Percentiles rank a stretch among this genome's conserved stretches.
Evolutionary conservation across 495 filamentous ascomycete genomes (phyloP).

Genomic region (Hypoxylon subgilvum): DNA sequence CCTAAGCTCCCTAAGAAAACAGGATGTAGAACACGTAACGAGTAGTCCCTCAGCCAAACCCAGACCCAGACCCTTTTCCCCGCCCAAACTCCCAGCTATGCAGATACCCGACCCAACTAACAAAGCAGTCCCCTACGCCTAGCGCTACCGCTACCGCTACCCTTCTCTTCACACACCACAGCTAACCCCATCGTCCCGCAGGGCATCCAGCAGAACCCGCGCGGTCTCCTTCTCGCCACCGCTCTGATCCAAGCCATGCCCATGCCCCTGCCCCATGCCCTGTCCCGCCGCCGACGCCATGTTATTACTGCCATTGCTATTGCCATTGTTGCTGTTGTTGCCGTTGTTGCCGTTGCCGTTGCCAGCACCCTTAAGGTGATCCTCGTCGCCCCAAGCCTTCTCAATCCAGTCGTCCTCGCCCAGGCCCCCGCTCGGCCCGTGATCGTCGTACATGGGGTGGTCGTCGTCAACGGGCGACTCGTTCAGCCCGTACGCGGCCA

Average conservation of each 20-base stretch:
- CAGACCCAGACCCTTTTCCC: too few species aligned
- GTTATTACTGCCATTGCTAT: too few species aligned
- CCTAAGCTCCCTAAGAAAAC: too few species aligned
- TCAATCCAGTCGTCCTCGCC: slow-evolving; percentile 40
- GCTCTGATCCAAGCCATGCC: too few species aligned
- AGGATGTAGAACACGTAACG: too few species aligned
- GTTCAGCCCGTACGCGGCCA: slow-evolving; percentile 26
- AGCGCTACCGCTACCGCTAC: too few species aligned
- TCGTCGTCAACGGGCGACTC: slow-evolving; percentile 4
- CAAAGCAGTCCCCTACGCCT: not conserved
- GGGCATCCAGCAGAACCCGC: slow-evolving; percentile 33
- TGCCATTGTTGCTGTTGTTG: too few species aligned
- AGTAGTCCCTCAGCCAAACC: too few species aligned
- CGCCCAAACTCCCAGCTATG: too few species aligned
- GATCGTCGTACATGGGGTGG: slow-evolving; percentile 21
- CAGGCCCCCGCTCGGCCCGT: slow-evolving; percentile 2
- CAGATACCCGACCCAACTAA: not conserved
- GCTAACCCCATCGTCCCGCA: slow-evolving; percentile 28
- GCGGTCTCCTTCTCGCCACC: slow-evolving; percentile 34
- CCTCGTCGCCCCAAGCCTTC: slow-evolving; percentile 35
- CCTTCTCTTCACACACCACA: slow-evolving; percentile 30
- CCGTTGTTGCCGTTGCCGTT: not conserved
- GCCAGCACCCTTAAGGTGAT: slow-evolving; percentile 14
- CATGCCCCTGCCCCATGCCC: slow-evolving; percentile 8
- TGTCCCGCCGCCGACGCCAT: not conserved